Evolutionary conservation across 768 basidiomycete species (phyloP).

Genomic region (Leccinum barrowsii): DNA sequence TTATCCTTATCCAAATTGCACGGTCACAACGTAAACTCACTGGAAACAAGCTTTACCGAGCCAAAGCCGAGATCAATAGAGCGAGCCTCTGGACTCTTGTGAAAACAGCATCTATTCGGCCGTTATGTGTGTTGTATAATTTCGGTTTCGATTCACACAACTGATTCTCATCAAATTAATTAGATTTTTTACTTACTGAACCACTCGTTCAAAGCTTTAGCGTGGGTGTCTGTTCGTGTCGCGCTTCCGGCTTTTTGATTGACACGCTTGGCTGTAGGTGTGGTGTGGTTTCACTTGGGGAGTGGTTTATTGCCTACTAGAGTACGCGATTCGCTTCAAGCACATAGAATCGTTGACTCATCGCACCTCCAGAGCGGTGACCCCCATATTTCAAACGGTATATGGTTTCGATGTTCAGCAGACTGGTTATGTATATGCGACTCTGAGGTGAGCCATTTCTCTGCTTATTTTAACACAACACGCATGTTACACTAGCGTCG

Average conservation of each 20-base stretch:
- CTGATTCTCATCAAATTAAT: constrained; percentile 7
- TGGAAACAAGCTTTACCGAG: constrained; percentile 56
- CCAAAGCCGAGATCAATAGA: constrained; percentile 60
- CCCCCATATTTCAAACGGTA: constrained; percentile 50
- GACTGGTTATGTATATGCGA: constrained; percentile 54
- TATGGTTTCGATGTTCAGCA: constrained; percentile 61
- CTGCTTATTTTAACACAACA: neutral
- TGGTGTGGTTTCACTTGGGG: constrained; percentile 77
- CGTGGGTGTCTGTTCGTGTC: constrained; percentile 35
- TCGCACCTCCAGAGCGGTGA: constrained; percentile 41
- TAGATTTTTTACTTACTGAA: constrained; percentile 41
- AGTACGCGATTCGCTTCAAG: constrained; percentile 33
- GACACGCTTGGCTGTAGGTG: constrained; percentile 35
- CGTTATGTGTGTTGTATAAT: constrained; percentile 50
- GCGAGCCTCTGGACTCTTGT: constrained; percentile 53
- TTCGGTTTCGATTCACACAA: neutral
- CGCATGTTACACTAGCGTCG: constrained; percentile 39
- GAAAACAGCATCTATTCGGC: constrained; percentile 64
- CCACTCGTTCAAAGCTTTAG: constrained; percentile 72
- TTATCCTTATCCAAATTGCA: constrained; percentile 66
- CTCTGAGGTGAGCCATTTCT: constrained; percentile 42
- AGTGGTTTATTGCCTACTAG: constrained; percentile 61
- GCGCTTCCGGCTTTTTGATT: neutral
- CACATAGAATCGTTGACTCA: neutral
- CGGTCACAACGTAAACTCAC: constrained; percentile 60